Evolutionary conservation across 2,329 filamentous ascomycete genomes (phyloP).

Genomic region (Amesomyces nigricolor): DNA sequence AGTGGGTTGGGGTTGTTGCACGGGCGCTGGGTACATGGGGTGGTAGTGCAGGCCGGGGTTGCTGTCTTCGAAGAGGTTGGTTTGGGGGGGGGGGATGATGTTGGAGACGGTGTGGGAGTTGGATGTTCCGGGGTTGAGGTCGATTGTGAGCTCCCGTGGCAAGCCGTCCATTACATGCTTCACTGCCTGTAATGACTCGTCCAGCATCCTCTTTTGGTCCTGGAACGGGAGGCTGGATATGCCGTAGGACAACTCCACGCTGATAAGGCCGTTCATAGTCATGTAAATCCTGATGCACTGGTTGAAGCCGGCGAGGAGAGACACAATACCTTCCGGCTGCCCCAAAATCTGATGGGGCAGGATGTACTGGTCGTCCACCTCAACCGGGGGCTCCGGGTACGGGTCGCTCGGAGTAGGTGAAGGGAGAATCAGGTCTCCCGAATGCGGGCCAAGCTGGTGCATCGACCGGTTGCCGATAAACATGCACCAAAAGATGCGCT

Average conservation of each 20-base stretch:
- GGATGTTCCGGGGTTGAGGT: constrained; percentile 30
- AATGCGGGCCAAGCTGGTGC: constrained; percentile 67
- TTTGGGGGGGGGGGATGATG: constrained; percentile 23
- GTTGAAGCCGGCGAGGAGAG: constrained; percentile 74
- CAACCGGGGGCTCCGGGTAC: constrained; percentile 72
- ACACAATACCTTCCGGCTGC: constrained; percentile 63
- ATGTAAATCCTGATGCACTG: constrained; percentile 71
- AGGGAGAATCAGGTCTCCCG: constrained; percentile 67
- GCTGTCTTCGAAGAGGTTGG: constrained; percentile 36
- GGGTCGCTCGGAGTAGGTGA: constrained; percentile 69
- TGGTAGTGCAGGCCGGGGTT: constrained; percentile 44
- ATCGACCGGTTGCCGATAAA: constrained; percentile 72
- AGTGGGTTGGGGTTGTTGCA: constrained; percentile 33
- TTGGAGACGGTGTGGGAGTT: constrained; percentile 12
- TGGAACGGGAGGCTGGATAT: constrained; percentile 72
- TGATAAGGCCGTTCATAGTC: constrained; percentile 72
- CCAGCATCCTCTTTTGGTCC: constrained; percentile 67
- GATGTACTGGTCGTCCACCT: constrained; percentile 81
- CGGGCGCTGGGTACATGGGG: constrained; percentile 41
- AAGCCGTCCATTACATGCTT: constrained; percentile 63
- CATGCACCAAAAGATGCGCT: constrained; percentile 79
- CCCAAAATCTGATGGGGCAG: constrained; percentile 62
- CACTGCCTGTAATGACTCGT: constrained; percentile 63
- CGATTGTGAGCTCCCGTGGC: constrained; percentile 55
- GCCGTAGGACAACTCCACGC: constrained; percentile 78